These are phyloP conservation scores for Strobilomyces dryophilus DNA, from an alignment of 768 basidiomycete genomes.

Conservation along the genomic window DNA sequence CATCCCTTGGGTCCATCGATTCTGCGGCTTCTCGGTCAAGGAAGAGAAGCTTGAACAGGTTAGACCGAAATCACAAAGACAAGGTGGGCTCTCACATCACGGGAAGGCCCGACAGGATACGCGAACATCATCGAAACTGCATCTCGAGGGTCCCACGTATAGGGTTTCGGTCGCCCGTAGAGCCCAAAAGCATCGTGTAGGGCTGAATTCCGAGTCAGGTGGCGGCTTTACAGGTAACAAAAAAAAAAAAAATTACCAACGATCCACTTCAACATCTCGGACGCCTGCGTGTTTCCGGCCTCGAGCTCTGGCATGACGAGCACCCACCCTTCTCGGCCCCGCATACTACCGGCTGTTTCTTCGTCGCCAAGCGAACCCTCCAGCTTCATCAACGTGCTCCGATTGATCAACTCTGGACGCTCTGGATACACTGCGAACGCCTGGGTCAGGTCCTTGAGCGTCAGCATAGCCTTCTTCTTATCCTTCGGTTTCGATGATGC, in stretches of 20 bases:
- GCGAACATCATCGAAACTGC: slow-evolving; percentile 85
- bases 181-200: slow-evolving; percentile 84
- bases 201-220: slow-evolving; percentile 37
- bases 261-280: slow-evolving; percentile 89
- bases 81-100: slow-evolving; percentile 57
- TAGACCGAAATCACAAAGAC: slow-evolving; percentile 6
- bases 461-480: slow-evolving; percentile 66
- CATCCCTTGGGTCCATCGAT: slow-evolving; percentile 69
- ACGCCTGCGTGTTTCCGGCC: slow-evolving; percentile 53
- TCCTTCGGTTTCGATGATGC: slow-evolving; percentile 66
- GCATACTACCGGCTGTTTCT: slow-evolving; percentile 62
- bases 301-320: slow-evolving; percentile 89
- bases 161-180: slow-evolving; percentile 82
- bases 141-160: slow-evolving; percentile 89
- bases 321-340: slow-evolving; percentile 76
- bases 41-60: slow-evolving; percentile 64
- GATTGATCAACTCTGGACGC: slow-evolving; percentile 83
- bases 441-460: slow-evolving; percentile 68
- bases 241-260: slow-evolving; percentile 54
- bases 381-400: slow-evolving; percentile 88
- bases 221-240: background rate
- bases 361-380: slow-evolving; percentile 84
- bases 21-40: slow-evolving; percentile 82
- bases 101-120: slow-evolving; percentile 82
- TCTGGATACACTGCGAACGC: slow-evolving; percentile 96